Percentiles rank a stretch among this genome's conserved stretches.
phyloP scores from a whole-genome alignment of 2,329 filamentous ascomycete species.

The Sordariomycetes sp. region DNA sequence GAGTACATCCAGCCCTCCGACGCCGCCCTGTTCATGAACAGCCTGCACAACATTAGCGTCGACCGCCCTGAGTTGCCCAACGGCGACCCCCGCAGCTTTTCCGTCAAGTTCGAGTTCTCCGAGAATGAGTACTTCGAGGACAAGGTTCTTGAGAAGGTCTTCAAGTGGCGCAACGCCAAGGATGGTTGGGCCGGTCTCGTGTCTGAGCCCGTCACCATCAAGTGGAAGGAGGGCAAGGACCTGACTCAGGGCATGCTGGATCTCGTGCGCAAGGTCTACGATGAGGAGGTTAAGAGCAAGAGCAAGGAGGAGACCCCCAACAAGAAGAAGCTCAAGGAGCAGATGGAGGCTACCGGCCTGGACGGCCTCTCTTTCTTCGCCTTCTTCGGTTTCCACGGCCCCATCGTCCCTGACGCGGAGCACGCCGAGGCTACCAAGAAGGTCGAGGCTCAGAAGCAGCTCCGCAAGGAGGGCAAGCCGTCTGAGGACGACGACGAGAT shows the following conservation, averaged over 20 bases:
- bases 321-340: slow-evolving; percentile 41
- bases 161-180: slow-evolving; percentile 68
- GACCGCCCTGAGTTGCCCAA: slow-evolving; percentile 69
- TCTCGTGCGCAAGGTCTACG: slow-evolving; percentile 60
- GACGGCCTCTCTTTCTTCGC: slow-evolving; percentile 74
- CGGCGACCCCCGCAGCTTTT: slow-evolving; percentile 74
- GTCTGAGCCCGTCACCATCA: slow-evolving; percentile 79
- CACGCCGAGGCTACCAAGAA: slow-evolving; percentile 51
- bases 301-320: slow-evolving; percentile 30
- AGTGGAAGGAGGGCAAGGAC: slow-evolving; percentile 76
- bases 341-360: slow-evolving; percentile 51
- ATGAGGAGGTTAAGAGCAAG: slow-evolving; percentile 45
- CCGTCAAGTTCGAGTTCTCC: slow-evolving; percentile 68
- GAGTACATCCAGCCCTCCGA: slow-evolving; percentile 80
- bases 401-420: slow-evolving; percentile 64
- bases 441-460: slow-evolving; percentile 47
- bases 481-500: slow-evolving; percentile 34
- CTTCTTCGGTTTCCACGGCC: slow-evolving; percentile 74
- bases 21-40: slow-evolving; percentile 59
- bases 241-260: slow-evolving; percentile 72
- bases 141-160: slow-evolving; percentile 76
- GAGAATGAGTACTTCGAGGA: slow-evolving; percentile 79
- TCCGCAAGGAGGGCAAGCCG: slow-evolving; percentile 40
- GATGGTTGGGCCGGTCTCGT: slow-evolving; percentile 69
- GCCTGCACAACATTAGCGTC: slow-evolving; percentile 61